Evolutionary conservation across 1,284 basidiomycete genomes (phyloP), one percentile per base, ranked within the genome.

Genomic region (Mycena citricolor): DNA sequence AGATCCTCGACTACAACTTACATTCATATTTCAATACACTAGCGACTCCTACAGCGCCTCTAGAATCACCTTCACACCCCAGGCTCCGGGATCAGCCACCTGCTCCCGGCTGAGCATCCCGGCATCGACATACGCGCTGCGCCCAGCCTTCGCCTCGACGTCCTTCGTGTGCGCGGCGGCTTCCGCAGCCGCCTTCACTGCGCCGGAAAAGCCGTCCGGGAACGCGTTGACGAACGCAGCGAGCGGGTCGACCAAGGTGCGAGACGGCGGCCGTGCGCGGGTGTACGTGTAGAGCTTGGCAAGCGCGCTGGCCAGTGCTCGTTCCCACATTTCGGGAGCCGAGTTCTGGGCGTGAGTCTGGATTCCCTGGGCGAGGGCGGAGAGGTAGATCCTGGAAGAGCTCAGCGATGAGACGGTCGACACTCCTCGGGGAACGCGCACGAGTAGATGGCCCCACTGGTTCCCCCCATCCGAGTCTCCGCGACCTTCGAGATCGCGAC

Each of bases 401-500:
- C 16, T 36, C 1, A 40, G n/a, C 21, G 28, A 31, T 14, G 25
- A 32, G 41, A 16, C 25, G 19, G 24, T 13, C 34, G 33, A 36
- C n/a, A 20, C 30, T 22, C 30, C 42, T 37, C 21, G n/a, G 19
- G 24, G 24, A 32, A 1, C 12, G 57, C 82, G 52, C 54, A 90
- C 86, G 90, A 91, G 63, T 94, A 97, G 21, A 97, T 67, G 1
- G 92, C 94, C 5, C 93, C 94, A 49, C 84, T 89, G 5, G 93
- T 97, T 14, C 94, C 94, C 23, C 90, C 94, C 93, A 97, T 97
- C 39, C 78, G 74, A 55, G 88, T 83, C 65, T 94, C 90, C 4
- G 84, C 83, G 19, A 86, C 79, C 51, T 81, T 76, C 2, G 90
- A 80, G 44, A 94, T 80, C 4, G 73, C 69, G 28, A 90, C 78